A percentile compares a stretch with the other conserved stretches of the same genome.
These are phyloP conservation scores for Crithidia mellificae DNA, from an alignment of 208 protist genomes.

Conservation along the genomic window DNA sequence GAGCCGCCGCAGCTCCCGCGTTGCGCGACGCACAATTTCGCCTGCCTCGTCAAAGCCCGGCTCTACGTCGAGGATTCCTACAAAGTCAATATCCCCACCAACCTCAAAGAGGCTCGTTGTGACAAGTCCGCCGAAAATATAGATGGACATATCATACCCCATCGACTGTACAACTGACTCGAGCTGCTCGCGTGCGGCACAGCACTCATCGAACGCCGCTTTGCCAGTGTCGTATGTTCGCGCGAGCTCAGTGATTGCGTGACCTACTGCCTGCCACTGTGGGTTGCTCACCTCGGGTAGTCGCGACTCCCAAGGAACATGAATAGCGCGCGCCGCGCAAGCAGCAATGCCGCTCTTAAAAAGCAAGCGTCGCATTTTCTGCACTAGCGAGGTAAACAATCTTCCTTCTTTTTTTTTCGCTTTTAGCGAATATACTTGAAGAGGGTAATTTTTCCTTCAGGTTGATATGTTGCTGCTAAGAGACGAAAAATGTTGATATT, in stretches of 20 bases:
- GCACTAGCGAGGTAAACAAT: background rate
- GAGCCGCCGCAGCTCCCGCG: constrained; percentile 71
- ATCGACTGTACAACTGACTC: constrained; percentile 76
- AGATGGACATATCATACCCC: constrained; percentile 87
- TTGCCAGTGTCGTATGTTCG: constrained; percentile 75
- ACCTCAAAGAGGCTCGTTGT: constrained; percentile 79
- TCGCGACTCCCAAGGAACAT: constrained; percentile 61
- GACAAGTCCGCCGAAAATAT: constrained; percentile 86
- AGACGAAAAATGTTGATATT: too few species aligned
- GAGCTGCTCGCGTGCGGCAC: constrained; percentile 71
- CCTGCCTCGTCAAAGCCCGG: constrained; percentile 76
- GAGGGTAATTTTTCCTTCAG: background rate
- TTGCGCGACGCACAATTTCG: constrained; percentile 68
- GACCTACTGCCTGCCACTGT: constrained; percentile 59
- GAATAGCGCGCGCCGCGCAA: constrained; percentile 18
- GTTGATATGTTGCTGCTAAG: too few species aligned
- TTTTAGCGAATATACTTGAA: background rate
- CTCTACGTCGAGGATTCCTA: constrained; percentile 84
- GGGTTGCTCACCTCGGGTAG: constrained; percentile 40
- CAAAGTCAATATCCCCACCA: constrained; percentile 89
- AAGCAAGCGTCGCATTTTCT: constrained; percentile 30
- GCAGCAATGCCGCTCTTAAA: background rate
- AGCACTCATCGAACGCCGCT: constrained; percentile 83
- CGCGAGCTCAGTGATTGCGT: constrained; percentile 61
- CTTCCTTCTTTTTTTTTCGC: background rate